Base-by-base conservation (phyloP, 2,329 filamentous ascomycete genomes). In the Lasiodiplodia theobromae region DNA sequence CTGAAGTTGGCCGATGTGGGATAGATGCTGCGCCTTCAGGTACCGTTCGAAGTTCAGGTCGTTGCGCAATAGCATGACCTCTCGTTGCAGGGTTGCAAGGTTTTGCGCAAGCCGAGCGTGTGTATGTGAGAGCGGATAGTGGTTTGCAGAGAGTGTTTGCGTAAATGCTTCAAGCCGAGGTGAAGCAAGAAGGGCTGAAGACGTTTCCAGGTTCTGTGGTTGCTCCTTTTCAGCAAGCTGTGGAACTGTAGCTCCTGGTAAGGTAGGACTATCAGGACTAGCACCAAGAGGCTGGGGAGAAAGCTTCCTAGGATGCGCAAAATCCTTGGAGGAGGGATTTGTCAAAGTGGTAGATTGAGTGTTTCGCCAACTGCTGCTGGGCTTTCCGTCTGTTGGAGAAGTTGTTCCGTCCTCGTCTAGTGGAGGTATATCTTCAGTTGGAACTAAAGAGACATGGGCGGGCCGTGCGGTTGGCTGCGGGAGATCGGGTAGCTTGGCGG, bases 1-100 rank as follows among this genome's bases (percentile, higher is more conserved):
- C 72, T 92, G 90, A 52, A 96, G 81, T 74, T 93, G 91, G 0
- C 92, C 92, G 75, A 96, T 94, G 69, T 95, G 92, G 2, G 90
- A 87, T 72, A 94, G 87, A 77, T 95, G 92, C 74, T 96, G 92
- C 71, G 93, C 88, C 76, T 94, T 95, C 74, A 95, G 86, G 78
- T 93, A 95, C 31, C 91, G 86, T 77, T 96, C 93, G 74, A 95
- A 96, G 71, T 91, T 92, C 53, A 96, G 83, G 73, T 96, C 92
- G 70, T 94, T 96, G 54, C 91, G 89, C 12, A 96, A 79, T 2
- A 94, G 81, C 66, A 93, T 86, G n/a, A 93, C 87, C 73, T 94
- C 90, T 52, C 91, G 87, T 72, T 93, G 89, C 3, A 96, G 81
- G 85, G 77, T 76, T 7, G 78, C 76, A 72, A 80, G 77, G 62